Percentiles rank a stretch among this genome's conserved stretches.
Evolutionary conservation across 345 rosid species (phyloP).

Genomic region (Diplotaxis tenuifolia): DNA sequence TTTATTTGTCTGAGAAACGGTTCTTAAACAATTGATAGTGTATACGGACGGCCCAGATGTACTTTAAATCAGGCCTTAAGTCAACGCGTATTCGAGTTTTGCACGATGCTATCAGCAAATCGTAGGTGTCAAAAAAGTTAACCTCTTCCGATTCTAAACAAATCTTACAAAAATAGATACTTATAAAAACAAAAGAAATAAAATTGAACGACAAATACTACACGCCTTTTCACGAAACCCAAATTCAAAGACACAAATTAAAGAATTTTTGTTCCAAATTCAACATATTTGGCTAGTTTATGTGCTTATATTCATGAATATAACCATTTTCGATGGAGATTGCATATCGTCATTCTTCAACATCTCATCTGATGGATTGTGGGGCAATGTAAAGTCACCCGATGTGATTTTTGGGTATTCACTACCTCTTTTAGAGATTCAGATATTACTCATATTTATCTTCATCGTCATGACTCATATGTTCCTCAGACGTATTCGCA

Average conservation of each 20-base stretch:
- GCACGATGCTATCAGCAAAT: background rate
- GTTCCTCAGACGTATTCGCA: constrained; percentile 27
- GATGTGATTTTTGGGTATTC: constrained; percentile 22
- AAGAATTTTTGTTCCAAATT: background rate
- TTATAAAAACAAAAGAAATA: background rate
- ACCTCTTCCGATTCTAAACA: background rate
- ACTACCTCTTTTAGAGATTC: constrained; percentile 33
- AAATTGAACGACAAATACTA: background rate
- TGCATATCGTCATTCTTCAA: constrained; percentile 3
- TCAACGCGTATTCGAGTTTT: background rate
- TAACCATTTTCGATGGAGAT: background rate
- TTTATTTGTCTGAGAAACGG: background rate
- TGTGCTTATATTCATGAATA: constrained; percentile 18
- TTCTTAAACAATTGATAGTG: background rate
- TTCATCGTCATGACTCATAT: constrained; percentile 7
- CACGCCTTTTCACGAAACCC: background rate
- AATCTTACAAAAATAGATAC: background rate
- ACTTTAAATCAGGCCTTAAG: background rate
- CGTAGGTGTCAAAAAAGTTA: background rate
- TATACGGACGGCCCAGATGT: background rate
- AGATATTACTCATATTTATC: constrained; percentile 12
- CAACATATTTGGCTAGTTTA: background rate
- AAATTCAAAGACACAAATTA: background rate
- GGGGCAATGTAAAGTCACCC: constrained; percentile 9
- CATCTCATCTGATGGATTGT: constrained; percentile 23